Conservation (phyloP, 2,329 filamentous ascomycete genomes). For the Cladosporium sp. region DNA sequence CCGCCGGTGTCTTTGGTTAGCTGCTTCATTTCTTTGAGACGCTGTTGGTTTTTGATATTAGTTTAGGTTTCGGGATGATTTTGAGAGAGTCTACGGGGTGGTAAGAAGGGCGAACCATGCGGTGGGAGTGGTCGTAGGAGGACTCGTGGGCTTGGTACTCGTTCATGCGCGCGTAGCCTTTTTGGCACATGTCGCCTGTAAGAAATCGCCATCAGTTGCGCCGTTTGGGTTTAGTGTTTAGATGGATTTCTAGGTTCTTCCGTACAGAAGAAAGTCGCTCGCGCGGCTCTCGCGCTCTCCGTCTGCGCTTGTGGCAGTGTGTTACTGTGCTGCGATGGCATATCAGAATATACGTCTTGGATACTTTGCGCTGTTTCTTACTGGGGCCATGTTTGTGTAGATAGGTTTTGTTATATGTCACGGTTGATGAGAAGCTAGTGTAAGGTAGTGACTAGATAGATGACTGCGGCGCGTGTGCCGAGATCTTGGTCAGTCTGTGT, state of each 20-base stretch:
- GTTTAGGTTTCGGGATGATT: background rate
- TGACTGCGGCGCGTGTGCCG: background rate
- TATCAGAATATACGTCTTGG: background rate
- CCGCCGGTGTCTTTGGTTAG: constrained; percentile 72
- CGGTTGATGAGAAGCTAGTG: background rate
- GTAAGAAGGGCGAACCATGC: constrained; percentile 58
- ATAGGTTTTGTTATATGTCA: background rate
- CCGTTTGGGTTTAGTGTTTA: background rate
- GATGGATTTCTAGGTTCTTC: background rate
- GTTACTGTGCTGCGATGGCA: constrained; percentile 31
- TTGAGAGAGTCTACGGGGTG: background rate
- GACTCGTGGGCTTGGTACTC: constrained; percentile 94
- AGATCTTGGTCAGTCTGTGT: background rate
- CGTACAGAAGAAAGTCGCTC: constrained; percentile 64
- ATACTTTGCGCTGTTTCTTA: constrained; percentile 36
- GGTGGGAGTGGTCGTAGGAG: constrained; percentile 94
- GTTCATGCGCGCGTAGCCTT: constrained; percentile 92
- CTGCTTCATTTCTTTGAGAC: constrained; percentile 83
- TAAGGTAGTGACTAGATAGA: background rate
- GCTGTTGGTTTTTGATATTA: constrained; percentile 39
- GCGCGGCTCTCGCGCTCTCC: constrained; percentile 52
- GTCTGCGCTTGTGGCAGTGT: constrained; percentile 44
- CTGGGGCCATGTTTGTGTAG: constrained; percentile 53
- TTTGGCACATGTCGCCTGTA: constrained; percentile 74
- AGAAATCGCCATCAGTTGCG: background rate